Percentiles rank a stretch among this genome's conserved stretches.
These are phyloP conservation scores for Paraphaeosphaeria sporulosa DNA, from an alignment of 2,329 filamentous ascomycete genomes.

Conservation along the genomic window DNA sequence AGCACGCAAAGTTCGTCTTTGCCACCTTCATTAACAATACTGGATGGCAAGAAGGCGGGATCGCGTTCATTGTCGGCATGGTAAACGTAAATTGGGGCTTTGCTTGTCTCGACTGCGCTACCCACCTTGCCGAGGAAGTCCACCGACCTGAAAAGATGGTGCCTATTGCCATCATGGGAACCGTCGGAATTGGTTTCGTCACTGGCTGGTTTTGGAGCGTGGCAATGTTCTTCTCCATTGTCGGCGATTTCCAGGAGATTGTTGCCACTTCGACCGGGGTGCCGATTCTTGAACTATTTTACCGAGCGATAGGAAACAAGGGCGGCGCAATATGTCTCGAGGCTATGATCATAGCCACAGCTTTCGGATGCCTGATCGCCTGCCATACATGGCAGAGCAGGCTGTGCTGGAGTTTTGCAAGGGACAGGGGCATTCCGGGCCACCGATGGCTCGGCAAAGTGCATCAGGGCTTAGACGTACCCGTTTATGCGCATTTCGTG, in stretches of 20 bases:
- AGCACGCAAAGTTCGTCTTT: constrained; percentile 60
- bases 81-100: constrained; percentile 62
- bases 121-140: constrained; percentile 61
- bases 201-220: constrained; percentile 59
- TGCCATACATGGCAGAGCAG: constrained; percentile 61
- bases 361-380: constrained; percentile 56
- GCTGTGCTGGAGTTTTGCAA: constrained; percentile 62
- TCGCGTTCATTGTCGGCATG: constrained; percentile 61
- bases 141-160: constrained; percentile 56
- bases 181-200: constrained; percentile 58
- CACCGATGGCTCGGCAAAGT: constrained; percentile 52
- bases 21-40: constrained; percentile 61
- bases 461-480: constrained; percentile 52
- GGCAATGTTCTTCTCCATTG: constrained; percentile 59
- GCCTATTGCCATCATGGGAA: constrained; percentile 60
- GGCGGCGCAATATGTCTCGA: constrained; percentile 58
- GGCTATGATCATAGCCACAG: constrained; percentile 56
- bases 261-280: constrained; percentile 53
- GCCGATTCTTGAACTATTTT: constrained; percentile 58
- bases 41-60: constrained; percentile 56
- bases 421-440: constrained; percentile 59
- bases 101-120: constrained; percentile 59
- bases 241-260: constrained; percentile 54
- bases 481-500: constrained; percentile 53
- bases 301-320: constrained; percentile 52